These are phyloP conservation scores for Pythium biforme DNA, from an alignment of 352 stramenopile species.

Conservation along the genomic window DNA sequence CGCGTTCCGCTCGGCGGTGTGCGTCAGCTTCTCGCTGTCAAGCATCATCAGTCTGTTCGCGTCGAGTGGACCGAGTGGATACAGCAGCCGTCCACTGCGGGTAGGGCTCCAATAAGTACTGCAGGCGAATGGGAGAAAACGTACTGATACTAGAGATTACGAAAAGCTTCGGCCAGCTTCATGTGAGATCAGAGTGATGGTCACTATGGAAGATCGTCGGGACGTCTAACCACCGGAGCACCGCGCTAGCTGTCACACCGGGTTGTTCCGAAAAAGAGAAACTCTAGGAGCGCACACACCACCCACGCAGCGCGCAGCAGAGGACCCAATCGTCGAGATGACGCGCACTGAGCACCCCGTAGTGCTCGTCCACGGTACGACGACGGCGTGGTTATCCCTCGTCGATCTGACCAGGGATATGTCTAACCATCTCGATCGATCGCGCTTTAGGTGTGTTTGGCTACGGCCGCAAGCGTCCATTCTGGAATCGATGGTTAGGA, in stretches of 20 bases:
- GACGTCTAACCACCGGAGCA: neutral
- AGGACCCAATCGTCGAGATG: neutral
- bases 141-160: conserved; percentile 15
- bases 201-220: conserved; percentile 7
- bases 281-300: neutral
- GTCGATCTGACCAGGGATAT: neutral
- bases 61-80: conserved; percentile 4
- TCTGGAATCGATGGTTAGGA: conserved; percentile 41
- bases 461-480: conserved; percentile 42
- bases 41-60: conserved; percentile 1
- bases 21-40: neutral
- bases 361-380: conserved; percentile 32
- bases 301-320: no score
- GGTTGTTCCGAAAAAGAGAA: conserved; percentile 11
- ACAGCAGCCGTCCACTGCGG: conserved; percentile 8
- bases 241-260: no score
- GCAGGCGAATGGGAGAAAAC: neutral
- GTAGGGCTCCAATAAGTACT: conserved; percentile 1
- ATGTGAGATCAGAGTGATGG: conserved; percentile 8
- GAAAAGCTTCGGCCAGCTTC: conserved; percentile 5
- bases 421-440: neutral
- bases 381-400: neutral
- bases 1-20: neutral
- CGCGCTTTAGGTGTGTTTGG: conserved; percentile 46
- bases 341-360: conserved; percentile 27